Percentiles rank a stretch among this genome's conserved stretches.
These are phyloP conservation scores for Coemansia asiatica DNA, from an alignment of 192 early-diverging fungal genomes.

Conservation along the genomic window DNA sequence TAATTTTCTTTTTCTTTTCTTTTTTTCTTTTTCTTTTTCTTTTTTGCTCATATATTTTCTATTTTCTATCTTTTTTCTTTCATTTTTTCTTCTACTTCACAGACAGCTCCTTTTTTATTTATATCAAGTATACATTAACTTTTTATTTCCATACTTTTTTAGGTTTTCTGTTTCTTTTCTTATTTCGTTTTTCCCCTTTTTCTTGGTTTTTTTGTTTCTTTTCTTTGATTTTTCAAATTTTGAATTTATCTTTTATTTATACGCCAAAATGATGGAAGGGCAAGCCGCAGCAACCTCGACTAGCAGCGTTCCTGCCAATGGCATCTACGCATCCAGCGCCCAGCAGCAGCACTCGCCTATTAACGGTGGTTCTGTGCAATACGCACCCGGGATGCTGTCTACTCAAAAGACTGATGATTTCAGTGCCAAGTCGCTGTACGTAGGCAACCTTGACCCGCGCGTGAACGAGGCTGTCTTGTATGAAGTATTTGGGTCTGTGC, in stretches of 20 bases:
- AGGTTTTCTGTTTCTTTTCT: slow-evolving; percentile 16
- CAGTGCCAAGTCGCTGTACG: slow-evolving; percentile 70
- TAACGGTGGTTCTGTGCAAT: slow-evolving; percentile 39
- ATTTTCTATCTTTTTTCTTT: slow-evolving; percentile 25
- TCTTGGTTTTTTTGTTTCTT: slow-evolving; percentile 14
- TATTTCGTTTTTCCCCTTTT: slow-evolving; percentile 17
- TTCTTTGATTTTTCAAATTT: slow-evolving; percentile 3
- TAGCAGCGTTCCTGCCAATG: slow-evolving; percentile 28
- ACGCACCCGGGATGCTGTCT: slow-evolving; percentile 22
- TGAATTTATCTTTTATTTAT: background rate
- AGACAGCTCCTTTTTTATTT: slow-evolving; percentile 14
- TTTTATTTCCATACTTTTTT: slow-evolving; percentile 17
- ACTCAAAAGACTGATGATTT: slow-evolving; percentile 27
- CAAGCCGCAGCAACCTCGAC: slow-evolving; percentile 17
- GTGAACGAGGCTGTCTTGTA: slow-evolving; percentile 72
- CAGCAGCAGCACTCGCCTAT: slow-evolving; percentile 16
- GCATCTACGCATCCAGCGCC: slow-evolving; percentile 22
- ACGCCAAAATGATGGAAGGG: slow-evolving; percentile 50
- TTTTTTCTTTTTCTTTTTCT: slow-evolving; percentile 8
- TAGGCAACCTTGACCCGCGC: slow-evolving; percentile 82
- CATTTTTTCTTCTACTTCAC: slow-evolving; percentile 14
- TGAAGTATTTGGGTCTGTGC: slow-evolving; percentile 70
- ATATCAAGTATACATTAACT: slow-evolving; percentile 5
- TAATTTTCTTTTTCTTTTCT: slow-evolving; percentile 18
- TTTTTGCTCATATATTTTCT: slow-evolving; percentile 14